Percentiles rank a stretch among this genome's conserved stretches.
phyloP scores from a whole-genome alignment of 495 filamentous ascomycete genomes.

The Trichoderma gamsii region DNA sequence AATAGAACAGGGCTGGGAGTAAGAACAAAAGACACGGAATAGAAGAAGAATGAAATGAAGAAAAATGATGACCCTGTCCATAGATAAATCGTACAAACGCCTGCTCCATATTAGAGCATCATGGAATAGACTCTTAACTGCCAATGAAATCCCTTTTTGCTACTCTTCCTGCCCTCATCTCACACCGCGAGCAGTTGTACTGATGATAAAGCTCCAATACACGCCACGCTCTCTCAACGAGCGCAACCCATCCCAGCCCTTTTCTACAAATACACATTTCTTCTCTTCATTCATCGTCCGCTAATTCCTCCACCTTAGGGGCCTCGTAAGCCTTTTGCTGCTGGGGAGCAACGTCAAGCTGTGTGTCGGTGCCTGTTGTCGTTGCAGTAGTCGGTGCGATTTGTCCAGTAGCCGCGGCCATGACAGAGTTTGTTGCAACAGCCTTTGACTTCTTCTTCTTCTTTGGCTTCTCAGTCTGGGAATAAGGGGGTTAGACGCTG shows the following conservation, averaged over 20 bases:
- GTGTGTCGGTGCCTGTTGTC: conserved; percentile 50
- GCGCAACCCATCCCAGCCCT: neutral
- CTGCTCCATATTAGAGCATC: neutral
- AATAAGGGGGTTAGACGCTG: conserved; percentile 22
- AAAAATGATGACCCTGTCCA: neutral
- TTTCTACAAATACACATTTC: neutral
- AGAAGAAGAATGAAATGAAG: neutral
- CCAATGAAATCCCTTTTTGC: neutral
- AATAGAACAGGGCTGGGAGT: neutral
- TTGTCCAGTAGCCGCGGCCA: conserved; percentile 40
- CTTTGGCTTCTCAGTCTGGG: conserved; percentile 33
- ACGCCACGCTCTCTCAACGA: neutral
- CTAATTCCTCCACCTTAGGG: conserved; percentile 61
- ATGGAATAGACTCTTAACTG: conserved; percentile 6
- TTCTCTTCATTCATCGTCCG: conserved; percentile 46
- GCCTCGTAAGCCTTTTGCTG: conserved; percentile 44
- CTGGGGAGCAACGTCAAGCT: conserved; percentile 39
- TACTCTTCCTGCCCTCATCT: neutral
- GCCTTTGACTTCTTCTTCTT: conserved; percentile 51
- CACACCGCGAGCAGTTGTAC: neutral
- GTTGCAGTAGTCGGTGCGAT: conserved; percentile 52
- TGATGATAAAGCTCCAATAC: neutral
- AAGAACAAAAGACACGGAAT: neutral
- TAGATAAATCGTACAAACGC: conserved; percentile 12
- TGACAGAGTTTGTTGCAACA: conserved; percentile 13